Conservation (phyloP, 2,329 filamentous ascomycete species). For the Elsinoe batatas region DNA sequence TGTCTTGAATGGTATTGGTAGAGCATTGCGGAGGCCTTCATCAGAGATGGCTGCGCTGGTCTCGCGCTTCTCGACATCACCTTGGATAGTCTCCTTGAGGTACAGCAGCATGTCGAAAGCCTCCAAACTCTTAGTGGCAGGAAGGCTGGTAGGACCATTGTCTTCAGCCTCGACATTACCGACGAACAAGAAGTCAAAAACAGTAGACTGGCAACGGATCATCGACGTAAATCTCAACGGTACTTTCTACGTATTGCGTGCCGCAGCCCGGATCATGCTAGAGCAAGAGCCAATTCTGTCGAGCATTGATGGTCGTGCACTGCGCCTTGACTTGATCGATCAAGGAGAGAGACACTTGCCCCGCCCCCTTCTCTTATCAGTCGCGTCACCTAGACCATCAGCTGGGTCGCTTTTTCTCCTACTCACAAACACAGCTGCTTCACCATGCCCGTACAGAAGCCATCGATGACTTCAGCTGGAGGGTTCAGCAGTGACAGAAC, state of each 20-base stretch:
- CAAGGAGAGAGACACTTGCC: too few species aligned
- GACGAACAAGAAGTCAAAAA: slow-evolving; percentile 27
- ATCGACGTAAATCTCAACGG: slow-evolving; percentile 37
- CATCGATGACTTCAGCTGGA: too few species aligned
- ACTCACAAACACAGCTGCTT: too few species aligned
- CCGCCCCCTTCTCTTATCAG: too few species aligned
- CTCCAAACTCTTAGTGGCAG: neutral
- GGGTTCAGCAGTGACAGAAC: too few species aligned
- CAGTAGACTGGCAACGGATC: slow-evolving; percentile 32
- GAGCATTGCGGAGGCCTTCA: slow-evolving; percentile 31
- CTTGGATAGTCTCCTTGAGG: slow-evolving; percentile 15
- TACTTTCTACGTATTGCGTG: slow-evolving; percentile 34
- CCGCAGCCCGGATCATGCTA: slow-evolving; percentile 35
- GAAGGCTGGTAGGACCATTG: neutral
- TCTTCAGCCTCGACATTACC: slow-evolving; percentile 22
- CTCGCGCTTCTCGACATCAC: slow-evolving; percentile 31
- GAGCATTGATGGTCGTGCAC: slow-evolving; percentile 26
- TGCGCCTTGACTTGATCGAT: neutral
- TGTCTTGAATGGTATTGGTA: slow-evolving; percentile 27
- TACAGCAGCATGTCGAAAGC: slow-evolving; percentile 17
- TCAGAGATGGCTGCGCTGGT: slow-evolving; percentile 29
- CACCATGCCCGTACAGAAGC: too few species aligned
- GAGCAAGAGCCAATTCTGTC: slow-evolving; percentile 34
- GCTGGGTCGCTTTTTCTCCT: too few species aligned
- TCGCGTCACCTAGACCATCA: too few species aligned